Conservation (phyloP, 306 rosid species). For the Begonia loranthoides region DNA sequence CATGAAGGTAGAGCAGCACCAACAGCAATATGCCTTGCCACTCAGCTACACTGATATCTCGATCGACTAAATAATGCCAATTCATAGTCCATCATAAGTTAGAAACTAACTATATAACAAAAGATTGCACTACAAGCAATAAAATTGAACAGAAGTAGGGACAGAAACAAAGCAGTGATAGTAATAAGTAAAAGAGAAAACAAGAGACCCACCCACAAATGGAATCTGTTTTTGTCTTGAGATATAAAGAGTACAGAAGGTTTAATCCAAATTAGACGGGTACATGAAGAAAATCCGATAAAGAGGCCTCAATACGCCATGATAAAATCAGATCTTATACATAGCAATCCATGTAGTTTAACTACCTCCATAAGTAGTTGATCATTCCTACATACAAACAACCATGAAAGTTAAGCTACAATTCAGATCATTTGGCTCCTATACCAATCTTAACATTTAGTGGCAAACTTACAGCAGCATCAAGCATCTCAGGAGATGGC, state of each 20-base stretch:
- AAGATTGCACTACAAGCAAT: neutral
- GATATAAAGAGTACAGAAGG: neutral
- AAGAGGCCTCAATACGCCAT: neutral
- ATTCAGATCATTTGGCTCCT: neutral
- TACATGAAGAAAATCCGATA: neutral
- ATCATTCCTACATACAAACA: neutral
- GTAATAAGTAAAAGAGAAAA: neutral
- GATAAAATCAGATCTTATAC: too few relatives aligned
- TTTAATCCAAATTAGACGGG: neutral
- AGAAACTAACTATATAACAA: neutral
- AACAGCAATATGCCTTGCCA: neutral
- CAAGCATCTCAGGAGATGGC: constrained; percentile 39
- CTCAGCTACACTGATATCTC: neutral
- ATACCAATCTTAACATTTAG: neutral
- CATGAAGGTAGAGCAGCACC: neutral
- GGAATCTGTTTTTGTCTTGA: neutral
- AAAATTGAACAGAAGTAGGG: neutral
- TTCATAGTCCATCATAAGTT: neutral
- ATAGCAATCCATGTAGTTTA: neutral
- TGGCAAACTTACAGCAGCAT: constrained; percentile 36
- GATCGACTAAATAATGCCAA: neutral
- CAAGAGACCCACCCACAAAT: neutral
- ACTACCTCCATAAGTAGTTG: neutral
- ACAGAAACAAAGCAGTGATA: neutral
- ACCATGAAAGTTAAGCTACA: neutral